Evolutionary conservation across 1,284 basidiomycete species (phyloP), one percentile per base, ranked within the genome.

Genomic region (Sporisorium exsertum): DNA sequence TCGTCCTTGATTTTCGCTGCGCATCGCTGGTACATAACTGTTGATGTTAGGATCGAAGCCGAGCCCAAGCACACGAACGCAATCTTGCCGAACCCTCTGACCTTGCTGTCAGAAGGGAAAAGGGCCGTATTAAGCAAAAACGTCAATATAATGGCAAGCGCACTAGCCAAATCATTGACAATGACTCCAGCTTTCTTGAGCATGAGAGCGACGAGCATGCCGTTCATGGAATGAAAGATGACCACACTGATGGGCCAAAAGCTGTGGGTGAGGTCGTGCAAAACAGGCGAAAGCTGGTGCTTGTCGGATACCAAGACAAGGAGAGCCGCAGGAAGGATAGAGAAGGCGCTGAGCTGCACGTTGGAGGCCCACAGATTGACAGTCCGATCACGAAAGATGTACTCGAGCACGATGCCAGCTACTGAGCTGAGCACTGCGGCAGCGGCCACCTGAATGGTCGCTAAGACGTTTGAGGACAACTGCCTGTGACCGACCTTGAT

Each of bases 311-410:
- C 29, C 29, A 59, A 35, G 40, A 63, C 52, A 22, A 62, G 37
- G 26, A 20, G 4, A 2, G 60, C 59, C n/a, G 72, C 72, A 8
- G 72, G 64, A 2, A 59, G 24, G 45, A 75, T 55, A 20, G 67
- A 66, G 37, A 75, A 75, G 46, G 32, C 50, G 24, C 55, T 51
- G 29, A 75, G 69, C 24, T 75, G 72, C 15, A 75, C 60, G 51
- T 75, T 75, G 55, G 63, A 60, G 1, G 58, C 68, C 72, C 72
- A 75, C 3, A 75, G 59, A 49, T 75, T 66, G 24, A 47, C 20
- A 5, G 5, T 54, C 1, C 50, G 45, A 53, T 72, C 64, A n/a
- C 58, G 69, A 43, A 58, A 63, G 50, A 72, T 75, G 56, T 46
- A 65, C 37, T 75, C 72, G n/a, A 75, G 54, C 2, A 60, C 51